Evolutionary conservation across 371 early-diverging fungal species (phyloP).

Genomic region (Apophysomyces elegans): DNA sequence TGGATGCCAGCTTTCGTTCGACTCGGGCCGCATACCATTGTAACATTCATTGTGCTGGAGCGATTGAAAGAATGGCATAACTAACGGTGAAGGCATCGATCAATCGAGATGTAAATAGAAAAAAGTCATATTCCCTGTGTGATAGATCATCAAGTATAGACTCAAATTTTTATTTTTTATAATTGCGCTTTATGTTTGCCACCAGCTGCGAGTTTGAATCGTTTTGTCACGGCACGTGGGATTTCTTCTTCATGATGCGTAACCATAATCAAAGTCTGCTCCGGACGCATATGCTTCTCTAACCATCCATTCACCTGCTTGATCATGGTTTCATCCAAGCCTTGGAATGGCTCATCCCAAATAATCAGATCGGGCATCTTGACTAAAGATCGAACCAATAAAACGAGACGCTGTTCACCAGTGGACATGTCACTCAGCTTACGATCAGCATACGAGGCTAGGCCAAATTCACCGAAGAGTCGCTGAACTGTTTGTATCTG

Average conservation of each 20-base stretch:
- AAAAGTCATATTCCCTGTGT: not conserved
- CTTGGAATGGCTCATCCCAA: constrained; percentile 71
- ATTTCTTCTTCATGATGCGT: constrained; percentile 69
- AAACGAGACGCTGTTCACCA: constrained; percentile 61
- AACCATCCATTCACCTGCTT: constrained; percentile 50
- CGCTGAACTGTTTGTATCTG: constrained; percentile 27
- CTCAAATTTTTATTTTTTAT: not conserved
- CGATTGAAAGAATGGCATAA: constrained; percentile 55
- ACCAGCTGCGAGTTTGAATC: constrained; percentile 37
- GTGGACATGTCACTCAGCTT: constrained; percentile 49
- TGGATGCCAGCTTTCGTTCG: constrained; percentile 85
- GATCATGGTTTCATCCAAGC: constrained; percentile 55
- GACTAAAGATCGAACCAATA: constrained; percentile 58
- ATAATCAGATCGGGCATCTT: constrained; percentile 56
- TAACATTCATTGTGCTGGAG: constrained; percentile 87
- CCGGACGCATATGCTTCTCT: constrained; percentile 46
- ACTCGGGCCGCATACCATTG: constrained; percentile 87
- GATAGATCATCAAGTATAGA: not conserved
- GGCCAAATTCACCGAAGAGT: constrained; percentile 51
- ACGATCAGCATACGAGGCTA: constrained; percentile 31
- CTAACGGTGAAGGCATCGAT: constrained; percentile 1
- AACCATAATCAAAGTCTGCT: constrained; percentile 62
- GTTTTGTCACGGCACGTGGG: constrained; percentile 42
- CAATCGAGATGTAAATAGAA: constrained; percentile 4
- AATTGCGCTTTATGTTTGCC: constrained; percentile 27